These are phyloP conservation scores for Delphinella strobiligena DNA, from an alignment of 2,329 filamentous ascomycete species.

Conservation along the genomic window DNA sequence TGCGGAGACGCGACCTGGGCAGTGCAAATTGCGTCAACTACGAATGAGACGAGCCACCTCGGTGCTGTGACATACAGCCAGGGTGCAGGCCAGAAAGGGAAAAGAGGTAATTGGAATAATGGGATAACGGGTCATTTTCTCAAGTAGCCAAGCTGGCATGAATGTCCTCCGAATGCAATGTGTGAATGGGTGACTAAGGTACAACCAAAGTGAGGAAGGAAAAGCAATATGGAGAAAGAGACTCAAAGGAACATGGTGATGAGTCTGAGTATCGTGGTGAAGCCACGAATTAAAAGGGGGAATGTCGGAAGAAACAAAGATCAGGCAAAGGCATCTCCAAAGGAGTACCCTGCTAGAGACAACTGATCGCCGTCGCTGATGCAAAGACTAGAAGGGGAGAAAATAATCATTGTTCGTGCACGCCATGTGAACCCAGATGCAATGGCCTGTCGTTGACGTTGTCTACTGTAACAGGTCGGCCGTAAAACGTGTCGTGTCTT, in stretches of 20 bases:
- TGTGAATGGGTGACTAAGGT: too few relatives aligned
- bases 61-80: too few relatives aligned
- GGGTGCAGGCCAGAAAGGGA: too few relatives aligned
- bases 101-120: too few relatives aligned
- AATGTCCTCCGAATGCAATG: too few relatives aligned
- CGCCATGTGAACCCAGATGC: background rate
- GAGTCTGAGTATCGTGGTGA: background rate
- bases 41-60: too few relatives aligned
- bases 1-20: background rate
- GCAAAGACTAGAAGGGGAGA: background rate
- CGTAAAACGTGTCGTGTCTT: slow-evolving; percentile 7
- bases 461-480: slow-evolving; percentile 1
- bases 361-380: slow-evolving; percentile 6
- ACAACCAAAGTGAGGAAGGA: background rate
- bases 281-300: background rate
- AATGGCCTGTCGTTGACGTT: background rate
- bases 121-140: too few relatives aligned
- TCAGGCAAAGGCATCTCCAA: background rate
- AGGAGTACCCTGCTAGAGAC: background rate
- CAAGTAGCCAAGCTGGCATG: too few relatives aligned
- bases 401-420: background rate
- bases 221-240: background rate
- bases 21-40: too few relatives aligned
- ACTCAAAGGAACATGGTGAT: background rate
- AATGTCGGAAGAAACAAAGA: background rate